Base-by-base conservation (phyloP, 192 early-diverging fungal species). In the Pilaira anomala region DNA sequence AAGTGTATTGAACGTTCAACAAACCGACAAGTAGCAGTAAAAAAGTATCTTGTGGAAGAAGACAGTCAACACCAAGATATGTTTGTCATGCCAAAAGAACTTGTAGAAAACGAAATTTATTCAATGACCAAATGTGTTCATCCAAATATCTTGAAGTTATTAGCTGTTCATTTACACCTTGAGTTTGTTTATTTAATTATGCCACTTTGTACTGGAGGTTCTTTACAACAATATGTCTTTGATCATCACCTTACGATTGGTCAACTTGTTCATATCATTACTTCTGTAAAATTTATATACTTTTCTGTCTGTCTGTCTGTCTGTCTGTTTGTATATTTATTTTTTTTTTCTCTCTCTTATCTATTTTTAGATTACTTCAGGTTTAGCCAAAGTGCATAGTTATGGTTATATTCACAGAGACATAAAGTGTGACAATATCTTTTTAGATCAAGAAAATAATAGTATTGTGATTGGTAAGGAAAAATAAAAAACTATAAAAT, bases 381-480 rank as follows among this genome's bases (percentile, higher is more conserved):
- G 73, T n/a, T 41, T 75, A 39, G 67, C 51, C 4, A 68, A 75
- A 60, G 56, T 75, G 1, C 73, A 75, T 36, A 60, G 67, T 40
- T 68, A 69, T 33, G 67, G 67, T 19, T 75, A 75, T 42, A 75
- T 75, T 16, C 73, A 75, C 25, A 63, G 73, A 50, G 73, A 75
- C 57, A 75, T 75, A 66, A 75, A 75, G 41, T 75, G 73, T 45
- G 73, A 75, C 46, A 75, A 75, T 30, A 62, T 75, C 51, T 75
- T 75, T 41, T 42, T 75, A 13, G 68, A 66, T 44, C 19, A 62
- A 24, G 68, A 69, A 12, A 51, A 36, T 0, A 75, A 75, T 46
- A 58, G 40, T 7, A 63, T 75, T 46, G 73, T 75, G 13, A 75
- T 75, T 52, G 62, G 70, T 72, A 64, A 63, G 12, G 2, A 56